Base-by-base conservation (phyloP, 305 asterid genomes). In the Coffea humblotiana region DNA sequence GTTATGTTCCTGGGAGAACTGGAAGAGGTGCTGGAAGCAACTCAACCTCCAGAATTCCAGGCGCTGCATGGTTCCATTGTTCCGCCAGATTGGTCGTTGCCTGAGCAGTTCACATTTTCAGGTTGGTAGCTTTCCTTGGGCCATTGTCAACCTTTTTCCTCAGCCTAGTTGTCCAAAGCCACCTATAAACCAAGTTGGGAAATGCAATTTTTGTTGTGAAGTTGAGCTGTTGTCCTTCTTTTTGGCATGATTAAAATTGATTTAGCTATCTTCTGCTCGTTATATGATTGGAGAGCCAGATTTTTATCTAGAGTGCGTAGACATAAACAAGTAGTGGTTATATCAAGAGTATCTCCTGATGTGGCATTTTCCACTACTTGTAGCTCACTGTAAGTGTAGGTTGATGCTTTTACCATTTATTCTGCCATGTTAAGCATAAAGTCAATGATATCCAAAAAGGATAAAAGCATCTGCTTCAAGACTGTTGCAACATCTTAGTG, bases 1-100 rank as follows among this genome's bases (percentile, higher is more conserved):
- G 98, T 92, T 40, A 92, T 93, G 98, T 95, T 95, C 88, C 88
- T 95, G 77, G 95, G 98, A 43, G 98, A 95, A 89, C 87, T 95
- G 52, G 98, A 93, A 84, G 98, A 95, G 85, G 98, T 95, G 77
- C 70, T 95, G 80, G 98, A 95, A 89, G 97, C 95, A 52, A 95
- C 99, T 71, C 99, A 93, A 87, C 89, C 89, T 75, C 97, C 98
- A 11, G 99, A 95, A 84, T 95, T 95, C 75, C 97, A 92, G 88
- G 88, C 97, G 98, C 25, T 93, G 97, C 76, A 92, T 95, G 99
- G 98, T 92, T 64, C 99, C 97, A 79, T 84, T 95, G 87, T 95
- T 95, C 79, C 92, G 88, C 82, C 92, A 89, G 88, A 88, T 95
- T 80, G 88, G 90, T 72, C 92, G 92, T 35, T 92, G 98, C 81